Base-by-base conservation (phyloP, 202 grass and related monocot species). In the Alloteropsis angusta region DNA sequence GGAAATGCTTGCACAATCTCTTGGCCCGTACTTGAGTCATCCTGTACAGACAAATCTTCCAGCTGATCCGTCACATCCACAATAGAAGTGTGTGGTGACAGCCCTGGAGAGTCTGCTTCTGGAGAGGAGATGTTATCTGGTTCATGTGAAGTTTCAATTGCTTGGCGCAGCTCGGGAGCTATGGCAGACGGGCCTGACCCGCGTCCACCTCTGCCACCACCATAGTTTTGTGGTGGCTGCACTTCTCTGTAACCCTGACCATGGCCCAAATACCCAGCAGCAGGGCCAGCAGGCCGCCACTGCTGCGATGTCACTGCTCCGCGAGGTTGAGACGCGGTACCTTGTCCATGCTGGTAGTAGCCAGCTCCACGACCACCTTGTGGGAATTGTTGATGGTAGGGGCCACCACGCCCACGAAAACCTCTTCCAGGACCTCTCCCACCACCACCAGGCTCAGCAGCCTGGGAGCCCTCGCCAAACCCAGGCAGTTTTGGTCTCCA, bases 101-200 rank as follows among this genome's bases (percentile, higher is more conserved):
- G 76, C 58, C 65, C 57, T 6, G 36, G 67, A 68, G 35, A 30
- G 76, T 59, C 85, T 83, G 79, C 53, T 21, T 79, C 72, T 32
- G 68, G 82, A 1, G 83, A 64, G 48, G 44, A 32, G 28, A 67
- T 9, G 22, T 73, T 72, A 48, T 80, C 53, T 57, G 68, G 84
- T 69, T 86, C 78, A 89, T 73, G 69, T 43, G 84, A 79, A 87
- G 82, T 82, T 72, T 84, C 77, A 75, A 79, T 89, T 85, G 93
- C 93, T 97, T 97, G 93, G 90, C 82, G 93, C 90, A 93, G 90
- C 86, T 97, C 93, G 84, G 93, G 88, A 89, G 84, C 88, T 87
- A 76, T 75, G 52, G 56, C 26, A 30, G 81, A 80, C 3, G 81
- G 81, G 50, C 36, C 81, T 59, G 56, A 28, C 63, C 82, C 79